Evolutionary conservation across 2,329 filamentous ascomycete genomes (phyloP), one percentile per base, ranked within the genome.

Genomic region (Ceratocystis diversiconidia): DNA sequence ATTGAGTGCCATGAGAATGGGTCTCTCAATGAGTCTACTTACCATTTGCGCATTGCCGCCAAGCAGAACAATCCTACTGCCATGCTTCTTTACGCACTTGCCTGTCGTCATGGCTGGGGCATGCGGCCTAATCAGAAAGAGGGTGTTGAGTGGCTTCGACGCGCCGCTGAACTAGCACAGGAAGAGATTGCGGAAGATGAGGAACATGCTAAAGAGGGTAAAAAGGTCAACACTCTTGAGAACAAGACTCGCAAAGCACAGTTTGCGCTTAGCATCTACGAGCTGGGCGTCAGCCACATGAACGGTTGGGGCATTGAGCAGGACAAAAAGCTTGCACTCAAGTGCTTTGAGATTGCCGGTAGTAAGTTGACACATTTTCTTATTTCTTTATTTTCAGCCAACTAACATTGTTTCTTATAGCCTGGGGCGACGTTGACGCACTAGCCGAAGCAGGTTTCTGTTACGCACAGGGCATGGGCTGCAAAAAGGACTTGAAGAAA

Each of bases 221-320:
- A 87, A 75, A 74, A 78, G 10, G 81, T 85, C 0, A 84, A 90
- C 73, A 74, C 85, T 5, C 72, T 83, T 32, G 89, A 92, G 73
- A 84, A 84, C 70, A 94, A 92, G 75, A 87, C 89, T 5, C 86
- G 91, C 69, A 90, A 91, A 72, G 92, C 92, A 10, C 92, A 97
- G 72, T 96, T 97, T 74, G 94, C 92, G 0, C 80, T 97, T 57
- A 94, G 91, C 71, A 92, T 97, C 64, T 99, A 99, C 71, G 94
- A 99, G 76, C 80, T 99, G 28, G 94, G 94, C 2, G 91, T 96
- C 30, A 95, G 90, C 73, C 92, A 97, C 73, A 91, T 96, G 85
- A 96, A 99, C 71, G 94, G 94, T 4, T 99, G 94, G 94, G 94
- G 94, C 17, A 95, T 95, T 48, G 85, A 92, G 70, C 91, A 95